Conservation (phyloP, 2,329 filamentous ascomycete species). For the Colletotrichum orbiculare region DNA sequence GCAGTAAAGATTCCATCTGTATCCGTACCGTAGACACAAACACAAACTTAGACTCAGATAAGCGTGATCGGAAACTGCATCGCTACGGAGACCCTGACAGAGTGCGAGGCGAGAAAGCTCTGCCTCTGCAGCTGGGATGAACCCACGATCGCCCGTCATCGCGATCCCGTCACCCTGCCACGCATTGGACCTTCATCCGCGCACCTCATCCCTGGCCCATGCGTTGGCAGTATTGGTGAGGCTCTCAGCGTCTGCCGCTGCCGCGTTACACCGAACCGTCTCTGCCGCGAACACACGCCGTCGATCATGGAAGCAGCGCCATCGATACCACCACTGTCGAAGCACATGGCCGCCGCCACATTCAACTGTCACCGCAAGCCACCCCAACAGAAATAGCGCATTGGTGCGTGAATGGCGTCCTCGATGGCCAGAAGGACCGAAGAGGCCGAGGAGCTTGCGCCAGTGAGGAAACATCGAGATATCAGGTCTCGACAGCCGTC, state of each 20-base stretch:
- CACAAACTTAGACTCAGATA: not conserved
- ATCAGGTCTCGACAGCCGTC: not conserved
- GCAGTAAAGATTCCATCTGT: not conserved
- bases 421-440: slow-evolving; percentile 7
- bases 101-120: not conserved
- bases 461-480: slow-evolving; percentile 19
- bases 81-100: not conserved
- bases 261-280: slow-evolving; percentile 26
- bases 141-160: slow-evolving; percentile 29
- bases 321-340: no score
- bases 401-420: slow-evolving; percentile 1
- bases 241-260: slow-evolving; percentile 6
- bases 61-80: slow-evolving; percentile 3
- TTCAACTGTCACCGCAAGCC: slow-evolving; percentile 19
- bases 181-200: slow-evolving; percentile 9
- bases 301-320: not conserved
- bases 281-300: slow-evolving; percentile 27
- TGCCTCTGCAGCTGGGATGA: not conserved
- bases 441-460: not conserved
- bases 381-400: slow-evolving; percentile 23
- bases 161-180: slow-evolving; percentile 18
- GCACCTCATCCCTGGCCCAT: slow-evolving; percentile 19
- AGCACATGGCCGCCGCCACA: slow-evolving; percentile 28
- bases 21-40: not conserved
- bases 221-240: not conserved